phyloP scores from a whole-genome alignment of 2,329 filamentous ascomycete species.

The Pseudocercospora crystallina region DNA sequence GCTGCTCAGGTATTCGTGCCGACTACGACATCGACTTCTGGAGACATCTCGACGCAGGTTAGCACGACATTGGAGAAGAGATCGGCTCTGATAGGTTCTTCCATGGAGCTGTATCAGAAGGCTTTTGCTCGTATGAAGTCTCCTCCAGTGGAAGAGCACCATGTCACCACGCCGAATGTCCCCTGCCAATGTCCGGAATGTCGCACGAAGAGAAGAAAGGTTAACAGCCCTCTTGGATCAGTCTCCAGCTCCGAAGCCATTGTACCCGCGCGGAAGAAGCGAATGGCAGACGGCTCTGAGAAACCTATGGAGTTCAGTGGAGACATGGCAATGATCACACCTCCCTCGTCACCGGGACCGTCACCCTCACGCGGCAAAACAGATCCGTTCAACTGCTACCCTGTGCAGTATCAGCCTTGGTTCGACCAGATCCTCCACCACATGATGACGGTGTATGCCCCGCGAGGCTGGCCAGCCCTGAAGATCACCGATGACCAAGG shows the following conservation, averaged over 20 bases:
- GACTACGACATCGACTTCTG: conserved; percentile 1
- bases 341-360: conserved; percentile 18
- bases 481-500: conserved; percentile 33
- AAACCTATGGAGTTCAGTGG: conserved; percentile 14
- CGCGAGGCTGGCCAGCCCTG: conserved; percentile 35
- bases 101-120: conserved; percentile 5
- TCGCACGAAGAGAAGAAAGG: conserved; percentile 4
- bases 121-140: background rate
- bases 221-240: conserved; percentile 5
- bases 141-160: background rate
- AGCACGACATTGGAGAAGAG: conserved; percentile 3
- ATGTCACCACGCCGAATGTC: conserved; percentile 1
- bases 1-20: conserved; percentile 9
- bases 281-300: conserved; percentile 24
- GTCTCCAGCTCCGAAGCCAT: conserved; percentile 4
- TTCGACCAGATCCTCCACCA: conserved; percentile 34
- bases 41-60: conserved; percentile 9
- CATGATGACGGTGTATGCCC: conserved; percentile 37
- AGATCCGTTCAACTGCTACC: conserved; percentile 36
- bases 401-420: conserved; percentile 33
- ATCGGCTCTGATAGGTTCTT: background rate
- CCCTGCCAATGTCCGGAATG: conserved; percentile 12
- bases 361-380: conserved; percentile 14
- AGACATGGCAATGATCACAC: conserved; percentile 21
- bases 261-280: conserved; percentile 15